phyloP scores from a whole-genome alignment of 2,329 filamentous ascomycete species.

The Colletotrichum graminicola region DNA sequence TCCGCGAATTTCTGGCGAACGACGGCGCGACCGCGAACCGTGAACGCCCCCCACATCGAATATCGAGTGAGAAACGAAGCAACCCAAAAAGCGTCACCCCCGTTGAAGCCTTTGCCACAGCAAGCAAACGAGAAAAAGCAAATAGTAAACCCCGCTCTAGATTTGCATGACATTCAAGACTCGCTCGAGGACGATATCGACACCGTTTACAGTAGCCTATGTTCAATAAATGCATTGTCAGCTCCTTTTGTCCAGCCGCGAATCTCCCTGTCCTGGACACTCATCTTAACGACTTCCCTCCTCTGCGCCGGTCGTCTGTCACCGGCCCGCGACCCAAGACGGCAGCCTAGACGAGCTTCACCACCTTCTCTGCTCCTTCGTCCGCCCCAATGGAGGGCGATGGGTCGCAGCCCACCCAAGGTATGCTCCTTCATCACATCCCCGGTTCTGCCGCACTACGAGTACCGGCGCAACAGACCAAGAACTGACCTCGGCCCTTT shows the following conservation, averaged over 20 bases:
- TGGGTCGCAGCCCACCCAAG: constrained; percentile 56
- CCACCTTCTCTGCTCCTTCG: constrained; percentile 15
- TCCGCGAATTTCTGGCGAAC: constrained; percentile 19
- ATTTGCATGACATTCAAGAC: constrained; percentile 20
- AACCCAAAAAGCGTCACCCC: constrained; percentile 9
- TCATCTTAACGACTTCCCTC: background rate
- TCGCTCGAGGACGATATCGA: background rate
- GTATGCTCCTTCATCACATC: constrained; percentile 44
- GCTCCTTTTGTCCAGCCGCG: constrained; percentile 13
- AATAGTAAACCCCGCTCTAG: constrained; percentile 8
- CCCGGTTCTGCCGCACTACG: background rate
- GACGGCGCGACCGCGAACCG: constrained; percentile 5
- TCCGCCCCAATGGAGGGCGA: constrained; percentile 57
- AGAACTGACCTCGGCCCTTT: constrained; percentile 38
- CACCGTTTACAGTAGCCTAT: constrained; percentile 13
- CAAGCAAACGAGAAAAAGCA: constrained; percentile 28
- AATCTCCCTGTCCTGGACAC: constrained; percentile 6
- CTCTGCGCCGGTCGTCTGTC: constrained; percentile 27
- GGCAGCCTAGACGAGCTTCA: constrained; percentile 38
- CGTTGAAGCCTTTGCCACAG: constrained; percentile 29
- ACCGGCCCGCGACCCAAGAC: constrained; percentile 23
- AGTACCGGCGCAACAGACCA: background rate
- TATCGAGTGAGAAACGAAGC: constrained; percentile 25
- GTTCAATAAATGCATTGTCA: constrained; percentile 38
- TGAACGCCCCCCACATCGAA: constrained; percentile 3